Percentiles rank a stretch among this genome's conserved stretches.
phyloP scores from a whole-genome alignment of 768 basidiomycete genomes.

The Kwoniella mangroviensis region DNA sequence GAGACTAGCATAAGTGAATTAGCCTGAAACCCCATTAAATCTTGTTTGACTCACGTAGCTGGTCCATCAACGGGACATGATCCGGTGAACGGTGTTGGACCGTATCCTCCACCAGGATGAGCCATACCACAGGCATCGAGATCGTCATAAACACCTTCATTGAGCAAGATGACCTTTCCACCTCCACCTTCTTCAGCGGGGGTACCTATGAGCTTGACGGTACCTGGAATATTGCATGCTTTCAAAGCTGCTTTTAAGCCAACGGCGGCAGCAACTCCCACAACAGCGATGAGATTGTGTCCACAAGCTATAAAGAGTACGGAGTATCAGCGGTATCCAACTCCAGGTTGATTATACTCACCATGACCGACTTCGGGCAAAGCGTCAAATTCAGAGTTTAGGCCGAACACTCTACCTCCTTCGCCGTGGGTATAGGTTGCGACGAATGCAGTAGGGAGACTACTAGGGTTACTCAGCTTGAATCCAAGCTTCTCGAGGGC shows the following conservation, averaged over 20 bases:
- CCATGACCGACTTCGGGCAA: constrained; percentile 42
- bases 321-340: constrained; percentile 9
- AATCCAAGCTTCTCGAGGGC: constrained; percentile 33
- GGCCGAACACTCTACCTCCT: constrained; percentile 32
- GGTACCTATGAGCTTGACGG: constrained; percentile 41
- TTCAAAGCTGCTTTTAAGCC: constrained; percentile 37
- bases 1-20: neutral
- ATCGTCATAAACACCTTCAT: constrained; percentile 40
- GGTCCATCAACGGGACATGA: constrained; percentile 32
- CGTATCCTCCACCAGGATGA: constrained; percentile 43
- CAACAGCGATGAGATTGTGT: constrained; percentile 48
- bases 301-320: constrained; percentile 14
- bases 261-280: constrained; percentile 37
- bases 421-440: constrained; percentile 34
- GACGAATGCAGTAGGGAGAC: constrained; percentile 37
- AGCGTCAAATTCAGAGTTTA: constrained; percentile 46
- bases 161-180: constrained; percentile 41
- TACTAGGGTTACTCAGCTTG: constrained; percentile 30
- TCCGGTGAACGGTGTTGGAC: constrained; percentile 27
- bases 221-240: constrained; percentile 35
- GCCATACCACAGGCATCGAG: constrained; percentile 50
- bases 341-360: neutral
- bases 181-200: constrained; percentile 50
- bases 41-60: constrained; percentile 23
- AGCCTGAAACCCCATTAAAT: neutral